phyloP scores from a whole-genome alignment of 2,329 filamentous ascomycete genomes.

The Teratosphaeria gauchensis region DNA sequence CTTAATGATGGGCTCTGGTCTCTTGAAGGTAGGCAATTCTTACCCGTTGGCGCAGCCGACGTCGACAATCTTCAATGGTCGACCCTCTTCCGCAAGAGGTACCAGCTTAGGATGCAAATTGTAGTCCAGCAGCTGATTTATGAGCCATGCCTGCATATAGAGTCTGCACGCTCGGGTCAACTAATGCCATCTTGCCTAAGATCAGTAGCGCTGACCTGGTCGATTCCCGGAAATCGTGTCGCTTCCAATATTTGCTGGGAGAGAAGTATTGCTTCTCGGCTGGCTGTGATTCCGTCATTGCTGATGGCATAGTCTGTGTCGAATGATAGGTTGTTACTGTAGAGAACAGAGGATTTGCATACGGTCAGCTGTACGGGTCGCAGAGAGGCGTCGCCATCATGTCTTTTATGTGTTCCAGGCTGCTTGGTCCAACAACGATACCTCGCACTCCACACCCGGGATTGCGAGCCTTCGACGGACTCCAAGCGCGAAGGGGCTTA shows the following conservation, averaged over 20 bases:
- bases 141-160: conserved; percentile 9
- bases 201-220: not conserved
- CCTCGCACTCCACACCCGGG: too few species aligned
- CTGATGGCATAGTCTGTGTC: not conserved
- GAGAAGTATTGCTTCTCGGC: not conserved
- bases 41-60: conserved; percentile 9
- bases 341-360: not conserved
- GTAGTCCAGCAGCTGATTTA: conserved; percentile 9
- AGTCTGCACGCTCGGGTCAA: conserved; percentile 1
- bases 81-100: not conserved
- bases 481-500: too few species aligned
- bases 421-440: too few species aligned
- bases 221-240: not conserved
- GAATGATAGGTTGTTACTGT: conserved; percentile 7
- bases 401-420: too few species aligned
- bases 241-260: not conserved
- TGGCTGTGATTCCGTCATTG: not conserved
- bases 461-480: too few species aligned
- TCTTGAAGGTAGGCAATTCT: conserved; percentile 4
- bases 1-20: not conserved
- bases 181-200: not conserved
- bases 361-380: too few species aligned
- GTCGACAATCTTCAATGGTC: conserved; percentile 8
- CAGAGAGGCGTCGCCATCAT: too few species aligned
- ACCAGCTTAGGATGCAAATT: conserved; percentile 7